Conservation (phyloP, 257 asterid genomes). For the Solanum sejunctum region DNA sequence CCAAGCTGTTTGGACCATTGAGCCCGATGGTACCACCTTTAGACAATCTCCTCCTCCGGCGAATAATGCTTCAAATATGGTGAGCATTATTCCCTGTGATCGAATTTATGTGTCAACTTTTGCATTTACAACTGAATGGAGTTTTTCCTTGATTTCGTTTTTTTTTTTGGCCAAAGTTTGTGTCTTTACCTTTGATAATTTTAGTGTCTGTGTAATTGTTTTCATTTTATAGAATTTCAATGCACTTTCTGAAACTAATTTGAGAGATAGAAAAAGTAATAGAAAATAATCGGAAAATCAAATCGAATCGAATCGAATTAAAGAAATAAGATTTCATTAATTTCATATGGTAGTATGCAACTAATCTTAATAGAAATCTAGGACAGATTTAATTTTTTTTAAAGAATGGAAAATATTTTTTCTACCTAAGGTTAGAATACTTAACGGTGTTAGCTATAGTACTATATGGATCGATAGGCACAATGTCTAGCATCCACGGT, state of each 20-base stretch:
- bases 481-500: no score
- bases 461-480: no score
- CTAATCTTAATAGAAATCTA: no score
- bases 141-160: not conserved
- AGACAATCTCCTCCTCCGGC: not conserved
- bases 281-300: no score
- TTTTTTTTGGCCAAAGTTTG: not conserved
- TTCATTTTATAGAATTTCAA: not conserved
- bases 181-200: not conserved
- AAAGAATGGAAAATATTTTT: not conserved
- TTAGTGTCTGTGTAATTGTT: not conserved
- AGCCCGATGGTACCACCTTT: no score
- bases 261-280: no score
- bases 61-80: constrained; percentile 27
- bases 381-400: no score
- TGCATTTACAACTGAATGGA: not conserved
- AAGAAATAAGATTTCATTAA: no score
- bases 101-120: not conserved
- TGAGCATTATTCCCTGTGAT: constrained; percentile 5
- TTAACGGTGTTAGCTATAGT: no score
- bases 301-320: not conserved
- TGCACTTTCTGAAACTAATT: not conserved
- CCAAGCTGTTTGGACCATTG: no score
- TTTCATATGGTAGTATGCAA: no score
- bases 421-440: no score